A percentile compares a stretch with the other conserved stretches of the same genome.
These are phyloP conservation scores for Elongisporangium prolatum DNA, from an alignment of 352 stramenopile species.

Conservation along the genomic window DNA sequence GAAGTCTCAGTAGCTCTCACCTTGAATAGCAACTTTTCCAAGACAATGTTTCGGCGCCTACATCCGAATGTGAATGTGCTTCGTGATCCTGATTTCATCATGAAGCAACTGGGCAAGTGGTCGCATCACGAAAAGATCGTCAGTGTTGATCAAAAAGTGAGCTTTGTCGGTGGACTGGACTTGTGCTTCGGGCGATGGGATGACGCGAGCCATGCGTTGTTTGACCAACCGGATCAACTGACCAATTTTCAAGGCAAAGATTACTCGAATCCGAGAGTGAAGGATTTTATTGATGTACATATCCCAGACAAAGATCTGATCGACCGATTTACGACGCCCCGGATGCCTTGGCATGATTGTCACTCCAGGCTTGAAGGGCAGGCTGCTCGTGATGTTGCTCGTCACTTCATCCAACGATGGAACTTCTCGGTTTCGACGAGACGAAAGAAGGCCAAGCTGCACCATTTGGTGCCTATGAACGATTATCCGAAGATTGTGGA, in stretches of 20 bases:
- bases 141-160: conserved; percentile 83
- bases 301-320: conserved; percentile 72
- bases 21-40: conserved; percentile 81
- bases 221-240: conserved; percentile 44
- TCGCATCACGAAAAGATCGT: conserved; percentile 93
- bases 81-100: conserved; percentile 85
- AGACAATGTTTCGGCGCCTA: conserved; percentile 56
- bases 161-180: conserved; percentile 89
- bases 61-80: conserved; percentile 85
- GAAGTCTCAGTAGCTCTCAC: conserved; percentile 80
- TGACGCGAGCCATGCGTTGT: conserved; percentile 54
- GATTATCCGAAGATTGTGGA: conserved; percentile 40
- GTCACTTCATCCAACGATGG: conserved; percentile 86
- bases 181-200: conserved; percentile 89
- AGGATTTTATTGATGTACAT: conserved; percentile 81
- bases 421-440: conserved; percentile 84
- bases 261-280: conserved; percentile 81
- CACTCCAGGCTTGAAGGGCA: conserved; percentile 79
- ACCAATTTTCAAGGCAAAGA: conserved; percentile 80
- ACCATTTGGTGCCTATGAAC: conserved; percentile 76
- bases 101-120: conserved; percentile 85
- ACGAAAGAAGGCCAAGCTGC: conserved; percentile 69
- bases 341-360: conserved; percentile 86
- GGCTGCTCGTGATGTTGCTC: conserved; percentile 72
- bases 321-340: conserved; percentile 56